These are phyloP conservation scores for Penicillium sumatraense DNA, from an alignment of 2,329 filamentous ascomycete species.

Conservation along the genomic window DNA sequence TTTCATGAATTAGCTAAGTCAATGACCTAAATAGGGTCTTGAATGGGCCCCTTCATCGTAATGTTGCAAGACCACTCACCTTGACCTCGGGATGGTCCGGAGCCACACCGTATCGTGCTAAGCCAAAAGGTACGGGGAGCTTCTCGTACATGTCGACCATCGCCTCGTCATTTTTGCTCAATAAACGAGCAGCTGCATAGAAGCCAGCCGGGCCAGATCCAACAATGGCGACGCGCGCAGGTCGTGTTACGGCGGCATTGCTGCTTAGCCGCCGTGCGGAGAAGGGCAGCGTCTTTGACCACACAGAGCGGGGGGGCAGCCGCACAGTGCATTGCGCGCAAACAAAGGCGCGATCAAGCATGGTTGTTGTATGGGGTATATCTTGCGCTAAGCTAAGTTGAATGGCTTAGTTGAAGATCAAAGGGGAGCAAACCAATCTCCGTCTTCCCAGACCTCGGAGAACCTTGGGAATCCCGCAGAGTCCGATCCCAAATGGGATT, in stretches of 20 bases:
- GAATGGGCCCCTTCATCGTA: neutral
- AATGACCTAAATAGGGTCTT: neutral
- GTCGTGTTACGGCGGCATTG: constrained; percentile 46
- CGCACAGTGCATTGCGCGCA: constrained; percentile 36
- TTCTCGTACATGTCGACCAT: constrained; percentile 96
- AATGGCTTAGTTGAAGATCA: neutral
- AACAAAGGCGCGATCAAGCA: constrained; percentile 34
- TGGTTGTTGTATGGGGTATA: constrained; percentile 9
- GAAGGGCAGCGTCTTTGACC: constrained; percentile 4
- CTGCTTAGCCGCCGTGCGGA: constrained; percentile 35
- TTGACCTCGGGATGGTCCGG: constrained; percentile 99
- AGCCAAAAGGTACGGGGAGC: constrained; percentile 86
- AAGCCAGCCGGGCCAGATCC: constrained; percentile 96
- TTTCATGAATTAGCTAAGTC: neutral
- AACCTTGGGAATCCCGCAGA: neutral
- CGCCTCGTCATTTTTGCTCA: constrained; percentile 73
- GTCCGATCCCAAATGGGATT: constrained; percentile 5
- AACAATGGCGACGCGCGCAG: constrained; percentile 81
- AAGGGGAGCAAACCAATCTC: too few species aligned
- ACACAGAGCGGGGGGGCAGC: constrained; percentile 13
- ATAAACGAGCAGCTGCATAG: constrained; percentile 85
- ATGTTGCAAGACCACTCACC: constrained; percentile 63
- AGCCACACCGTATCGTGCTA: constrained; percentile 94
- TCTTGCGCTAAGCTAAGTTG: neutral
- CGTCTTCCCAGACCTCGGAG: too few species aligned